Conservation (phyloP, 208 protist genomes). For the Leishmania martiniquensis region DNA sequence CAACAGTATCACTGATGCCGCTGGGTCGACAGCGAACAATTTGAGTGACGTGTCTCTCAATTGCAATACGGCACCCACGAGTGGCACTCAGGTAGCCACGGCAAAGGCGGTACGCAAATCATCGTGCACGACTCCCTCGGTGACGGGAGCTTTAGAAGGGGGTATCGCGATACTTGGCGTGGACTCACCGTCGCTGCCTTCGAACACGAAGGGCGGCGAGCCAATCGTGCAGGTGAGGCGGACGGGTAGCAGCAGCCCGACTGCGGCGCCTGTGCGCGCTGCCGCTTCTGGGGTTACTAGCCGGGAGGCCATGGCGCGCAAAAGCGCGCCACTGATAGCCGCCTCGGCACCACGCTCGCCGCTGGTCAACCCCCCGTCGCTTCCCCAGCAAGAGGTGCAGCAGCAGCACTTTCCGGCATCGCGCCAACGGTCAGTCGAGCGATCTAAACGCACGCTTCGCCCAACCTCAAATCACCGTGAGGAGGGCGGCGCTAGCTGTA, state of each 20-base stretch:
- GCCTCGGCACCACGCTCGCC: slow-evolving; percentile 12
- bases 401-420: neutral
- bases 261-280: neutral
- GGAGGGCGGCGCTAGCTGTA: neutral
- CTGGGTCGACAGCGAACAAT: neutral
- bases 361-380: slow-evolving; percentile 8
- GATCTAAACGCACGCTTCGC: neutral
- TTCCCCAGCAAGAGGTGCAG: neutral
- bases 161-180: neutral
- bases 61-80: neutral
- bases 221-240: neutral
- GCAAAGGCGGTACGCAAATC: neutral
- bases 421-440: neutral
- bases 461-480: neutral
- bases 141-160: neutral
- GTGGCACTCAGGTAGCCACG: neutral
- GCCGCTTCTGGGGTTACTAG: neutral
- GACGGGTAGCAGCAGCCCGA: neutral
- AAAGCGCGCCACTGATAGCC: neutral
- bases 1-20: neutral
- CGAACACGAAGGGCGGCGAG: neutral
- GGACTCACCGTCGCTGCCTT: neutral
- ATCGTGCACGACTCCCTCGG: neutral
- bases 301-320: slow-evolving; percentile 16
- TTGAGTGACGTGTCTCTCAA: neutral